phyloP scores from a whole-genome alignment of 768 basidiomycete genomes.

The Coprinellus aureogranulatus region DNA sequence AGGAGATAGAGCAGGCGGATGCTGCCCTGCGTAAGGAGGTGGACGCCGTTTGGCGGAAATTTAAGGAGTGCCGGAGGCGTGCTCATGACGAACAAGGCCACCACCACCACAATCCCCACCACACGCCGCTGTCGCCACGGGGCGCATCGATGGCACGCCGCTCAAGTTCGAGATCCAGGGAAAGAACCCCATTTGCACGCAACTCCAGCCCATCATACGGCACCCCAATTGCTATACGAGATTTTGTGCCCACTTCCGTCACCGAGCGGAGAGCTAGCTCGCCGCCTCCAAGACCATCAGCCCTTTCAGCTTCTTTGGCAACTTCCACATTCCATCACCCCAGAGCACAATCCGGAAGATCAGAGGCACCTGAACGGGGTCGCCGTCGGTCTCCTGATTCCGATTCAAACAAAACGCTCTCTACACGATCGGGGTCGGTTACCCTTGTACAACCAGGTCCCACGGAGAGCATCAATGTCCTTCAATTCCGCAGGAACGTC shows the following conservation, averaged over 20 bases:
- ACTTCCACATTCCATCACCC: slow-evolving; percentile 58
- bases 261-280: slow-evolving; percentile 36
- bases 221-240: slow-evolving; percentile 43
- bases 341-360: slow-evolving; percentile 24
- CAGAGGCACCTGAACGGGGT: slow-evolving; percentile 13
- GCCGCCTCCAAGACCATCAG: slow-evolving; percentile 48
- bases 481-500: slow-evolving; percentile 38
- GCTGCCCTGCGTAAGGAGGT: slow-evolving; percentile 53
- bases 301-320: slow-evolving; percentile 69
- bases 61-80: slow-evolving; percentile 45
- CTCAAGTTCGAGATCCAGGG: slow-evolving; percentile 6
- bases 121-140: not conserved
- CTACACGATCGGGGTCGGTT: slow-evolving; percentile 31
- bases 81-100: slow-evolving; percentile 20
- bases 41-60: slow-evolving; percentile 61
- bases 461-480: slow-evolving; percentile 31
- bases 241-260: slow-evolving; percentile 54
- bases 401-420: slow-evolving; percentile 19
- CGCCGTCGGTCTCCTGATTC: slow-evolving; percentile 21
- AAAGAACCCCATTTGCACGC: slow-evolving; percentile 11
- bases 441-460: slow-evolving; percentile 30
- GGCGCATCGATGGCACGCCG: not conserved
- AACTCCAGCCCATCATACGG: slow-evolving; percentile 20
- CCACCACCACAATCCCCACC: slow-evolving; percentile 31
- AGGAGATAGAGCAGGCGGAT: slow-evolving; percentile 58